A percentile compares a stretch with the other conserved stretches of the same genome.
phyloP scores from a whole-genome alignment of 176 grass and related monocot genomes.

The Thalia dealbata region DNA sequence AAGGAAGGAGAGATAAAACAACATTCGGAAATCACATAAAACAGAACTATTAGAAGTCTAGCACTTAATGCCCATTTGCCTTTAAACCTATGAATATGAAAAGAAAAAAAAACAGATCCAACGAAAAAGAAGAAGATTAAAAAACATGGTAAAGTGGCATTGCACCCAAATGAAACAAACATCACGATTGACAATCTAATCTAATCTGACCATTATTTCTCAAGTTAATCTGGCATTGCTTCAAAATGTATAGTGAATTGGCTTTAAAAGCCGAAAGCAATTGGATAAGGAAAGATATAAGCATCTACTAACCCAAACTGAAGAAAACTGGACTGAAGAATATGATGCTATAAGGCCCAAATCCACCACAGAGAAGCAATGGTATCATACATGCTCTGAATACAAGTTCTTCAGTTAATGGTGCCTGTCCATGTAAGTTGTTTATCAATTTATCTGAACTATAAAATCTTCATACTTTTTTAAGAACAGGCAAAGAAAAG shows the following conservation, averaged over 20 bases:
- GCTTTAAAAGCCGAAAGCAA: neutral
- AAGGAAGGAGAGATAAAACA: neutral
- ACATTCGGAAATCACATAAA: neutral
- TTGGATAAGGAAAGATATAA: neutral
- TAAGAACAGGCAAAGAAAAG: neutral
- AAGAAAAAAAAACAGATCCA: no score
- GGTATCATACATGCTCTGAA: conserved; percentile 97
- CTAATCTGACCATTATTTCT: neutral
- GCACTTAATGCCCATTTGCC: neutral
- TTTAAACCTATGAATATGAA: no score
- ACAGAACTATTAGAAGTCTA: neutral
- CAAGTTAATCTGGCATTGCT: neutral
- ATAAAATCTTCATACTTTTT: conserved; percentile 25
- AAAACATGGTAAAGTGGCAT: neutral
- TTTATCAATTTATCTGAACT: neutral
- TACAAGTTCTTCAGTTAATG: conserved; percentile 81
- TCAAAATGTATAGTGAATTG: neutral
- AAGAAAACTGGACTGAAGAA: conserved; percentile 92
- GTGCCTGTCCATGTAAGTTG: conserved; percentile 55
- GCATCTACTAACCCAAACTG: conserved; percentile 72
- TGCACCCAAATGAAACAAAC: neutral
- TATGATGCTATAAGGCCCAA: conserved; percentile 56
- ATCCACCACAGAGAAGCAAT: conserved; percentile 87
- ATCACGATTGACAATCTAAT: neutral
- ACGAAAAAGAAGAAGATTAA: no score